Conservation (phyloP, 139 green algal species). For the Raphidocelis subcapitata region DNA sequence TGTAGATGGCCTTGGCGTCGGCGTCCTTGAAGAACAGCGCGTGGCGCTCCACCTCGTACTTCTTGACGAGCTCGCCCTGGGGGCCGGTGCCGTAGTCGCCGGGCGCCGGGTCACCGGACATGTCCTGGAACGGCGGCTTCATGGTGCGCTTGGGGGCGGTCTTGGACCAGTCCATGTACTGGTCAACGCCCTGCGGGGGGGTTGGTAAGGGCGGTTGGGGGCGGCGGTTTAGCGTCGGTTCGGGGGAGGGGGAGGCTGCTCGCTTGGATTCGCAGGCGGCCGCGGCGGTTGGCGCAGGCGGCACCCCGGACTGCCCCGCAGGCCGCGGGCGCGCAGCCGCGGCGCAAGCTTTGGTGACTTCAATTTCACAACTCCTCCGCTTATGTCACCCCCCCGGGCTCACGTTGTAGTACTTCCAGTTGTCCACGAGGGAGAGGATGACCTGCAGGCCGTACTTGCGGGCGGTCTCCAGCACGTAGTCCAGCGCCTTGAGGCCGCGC, state of each 20-base stretch:
- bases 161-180: constrained; percentile 69
- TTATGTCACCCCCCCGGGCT: too few species aligned
- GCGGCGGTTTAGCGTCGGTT: constrained; percentile 16
- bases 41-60: constrained; percentile 41
- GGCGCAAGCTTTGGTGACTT: too few species aligned
- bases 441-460: constrained; percentile 48
- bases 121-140: constrained; percentile 28
- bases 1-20: constrained; percentile 51
- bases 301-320: too few species aligned
- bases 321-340: too few species aligned
- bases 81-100: constrained; percentile 20
- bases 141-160: constrained; percentile 23
- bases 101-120: constrained; percentile 15
- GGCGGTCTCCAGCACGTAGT: constrained; percentile 69
- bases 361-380: too few species aligned
- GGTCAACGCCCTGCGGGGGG: constrained; percentile 37
- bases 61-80: constrained; percentile 21
- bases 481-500: constrained; percentile 56
- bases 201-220: not conserved
- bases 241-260: too few species aligned
- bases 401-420: constrained; percentile 78
- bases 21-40: constrained; percentile 72
- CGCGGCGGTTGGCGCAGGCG: too few species aligned
- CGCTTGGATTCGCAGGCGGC: too few species aligned
- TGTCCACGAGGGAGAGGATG: constrained; percentile 66